Evolutionary conservation across 371 early-diverging fungal genomes (phyloP).

Genomic region (Mucor circinelloides): DNA sequence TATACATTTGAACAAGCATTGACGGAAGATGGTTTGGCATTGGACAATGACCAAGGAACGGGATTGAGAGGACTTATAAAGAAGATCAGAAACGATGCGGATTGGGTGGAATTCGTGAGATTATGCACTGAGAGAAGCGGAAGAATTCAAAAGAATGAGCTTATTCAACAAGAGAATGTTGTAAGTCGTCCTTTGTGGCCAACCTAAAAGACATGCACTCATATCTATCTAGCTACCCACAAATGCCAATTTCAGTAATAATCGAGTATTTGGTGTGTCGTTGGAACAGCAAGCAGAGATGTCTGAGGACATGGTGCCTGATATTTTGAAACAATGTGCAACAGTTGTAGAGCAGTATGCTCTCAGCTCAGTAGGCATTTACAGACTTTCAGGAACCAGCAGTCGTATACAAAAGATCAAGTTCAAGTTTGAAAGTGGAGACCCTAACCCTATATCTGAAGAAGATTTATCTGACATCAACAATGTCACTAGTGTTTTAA

Average conservation of each 20-base stretch:
- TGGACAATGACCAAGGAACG: constrained; percentile 43
- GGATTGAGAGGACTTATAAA: constrained; percentile 59
- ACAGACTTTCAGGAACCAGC: constrained; percentile 80
- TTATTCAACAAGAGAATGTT: constrained; percentile 7
- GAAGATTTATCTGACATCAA: constrained; percentile 75
- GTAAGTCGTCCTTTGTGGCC: background rate
- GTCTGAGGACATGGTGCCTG: constrained; percentile 71
- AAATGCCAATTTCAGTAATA: constrained; percentile 14
- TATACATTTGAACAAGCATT: constrained; percentile 52
- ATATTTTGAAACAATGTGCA: constrained; percentile 74
- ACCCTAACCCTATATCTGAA: constrained; percentile 34
- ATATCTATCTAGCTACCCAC: background rate
- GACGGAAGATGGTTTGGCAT: constrained; percentile 31
- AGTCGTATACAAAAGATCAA: constrained; percentile 35
- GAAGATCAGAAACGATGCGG: constrained; percentile 63
- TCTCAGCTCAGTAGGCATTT: constrained; percentile 74
- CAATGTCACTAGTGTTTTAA: constrained; percentile 80
- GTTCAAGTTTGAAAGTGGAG: constrained; percentile 28
- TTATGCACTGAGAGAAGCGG: constrained; percentile 25
- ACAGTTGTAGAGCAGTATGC: constrained; percentile 76
- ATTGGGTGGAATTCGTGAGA: constrained; percentile 34
- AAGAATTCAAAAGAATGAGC: constrained; percentile 25
- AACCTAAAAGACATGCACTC: background rate
- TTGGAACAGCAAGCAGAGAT: constrained; percentile 64
- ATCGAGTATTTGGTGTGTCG: constrained; percentile 69